Evolutionary conservation across 164 flowering plant genomes (phyloP).

Genomic region (Saururus chinensis): DNA sequence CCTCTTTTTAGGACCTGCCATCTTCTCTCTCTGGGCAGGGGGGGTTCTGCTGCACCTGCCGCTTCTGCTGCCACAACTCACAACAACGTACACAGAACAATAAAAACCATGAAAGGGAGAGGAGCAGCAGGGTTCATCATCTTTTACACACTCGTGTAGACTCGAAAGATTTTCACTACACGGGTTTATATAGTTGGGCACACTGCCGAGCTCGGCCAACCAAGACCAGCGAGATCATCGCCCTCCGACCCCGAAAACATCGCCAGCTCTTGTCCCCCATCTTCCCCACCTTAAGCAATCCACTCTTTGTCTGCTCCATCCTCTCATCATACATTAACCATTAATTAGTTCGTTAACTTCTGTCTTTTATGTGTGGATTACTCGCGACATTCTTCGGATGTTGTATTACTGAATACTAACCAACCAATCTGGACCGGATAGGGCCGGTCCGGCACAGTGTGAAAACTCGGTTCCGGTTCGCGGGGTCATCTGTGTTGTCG

Average conservation of each 20-base stretch:
- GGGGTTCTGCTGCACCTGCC: background rate
- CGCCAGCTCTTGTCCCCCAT: conserved; percentile 2
- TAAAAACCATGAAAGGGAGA: background rate
- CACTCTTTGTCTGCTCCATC: background rate
- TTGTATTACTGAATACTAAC: too few species aligned
- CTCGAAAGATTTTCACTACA: too few species aligned
- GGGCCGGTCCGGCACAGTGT: too few species aligned
- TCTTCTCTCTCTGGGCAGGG: background rate
- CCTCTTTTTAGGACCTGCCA: conserved; percentile 4
- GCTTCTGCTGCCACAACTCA: background rate
- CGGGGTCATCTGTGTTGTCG: too few species aligned
- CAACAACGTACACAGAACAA: conserved; percentile 1
- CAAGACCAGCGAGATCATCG: background rate
- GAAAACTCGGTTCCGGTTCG: too few species aligned
- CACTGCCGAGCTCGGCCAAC: background rate
- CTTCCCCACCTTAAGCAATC: background rate
- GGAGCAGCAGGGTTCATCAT: background rate
- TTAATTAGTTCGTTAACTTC: too few species aligned
- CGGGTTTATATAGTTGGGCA: background rate
- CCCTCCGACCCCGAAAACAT: background rate
- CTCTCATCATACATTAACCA: too few species aligned
- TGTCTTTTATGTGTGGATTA: too few species aligned
- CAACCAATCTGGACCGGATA: too few species aligned
- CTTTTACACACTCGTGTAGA: too few species aligned
- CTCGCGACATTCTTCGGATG: too few species aligned